Evolutionary conservation across 176 grass and related monocot genomes (phyloP).

Genomic region (Oryza coarctata): DNA sequence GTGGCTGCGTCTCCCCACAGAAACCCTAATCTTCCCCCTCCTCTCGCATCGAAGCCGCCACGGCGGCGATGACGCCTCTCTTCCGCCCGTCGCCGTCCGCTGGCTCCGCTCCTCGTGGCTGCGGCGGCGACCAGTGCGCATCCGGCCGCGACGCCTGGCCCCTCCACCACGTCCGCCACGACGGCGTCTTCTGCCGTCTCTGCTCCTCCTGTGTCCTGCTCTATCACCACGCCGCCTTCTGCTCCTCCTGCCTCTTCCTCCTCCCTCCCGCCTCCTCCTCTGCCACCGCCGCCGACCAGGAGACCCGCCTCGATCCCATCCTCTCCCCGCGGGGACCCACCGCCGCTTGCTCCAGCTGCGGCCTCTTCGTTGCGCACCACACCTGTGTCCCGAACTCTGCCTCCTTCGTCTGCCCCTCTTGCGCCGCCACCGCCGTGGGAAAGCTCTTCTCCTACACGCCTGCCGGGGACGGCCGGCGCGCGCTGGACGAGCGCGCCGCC

Average conservation of each 20-base stretch:
- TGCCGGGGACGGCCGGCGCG: background rate
- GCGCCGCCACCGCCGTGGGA: constrained; percentile 34
- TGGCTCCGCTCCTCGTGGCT: constrained; percentile 35
- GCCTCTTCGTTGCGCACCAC: constrained; percentile 53
- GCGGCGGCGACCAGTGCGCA: constrained; percentile 63
- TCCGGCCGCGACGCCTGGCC: constrained; percentile 70
- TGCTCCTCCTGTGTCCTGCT: constrained; percentile 89
- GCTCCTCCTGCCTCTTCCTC: constrained; percentile 71
- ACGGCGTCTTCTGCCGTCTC: constrained; percentile 69
- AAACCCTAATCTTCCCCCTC: constrained; percentile 53
- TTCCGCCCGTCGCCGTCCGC: constrained; percentile 45
- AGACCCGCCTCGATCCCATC: constrained; percentile 11
- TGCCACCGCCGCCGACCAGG: background rate
- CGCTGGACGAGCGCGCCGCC: constrained; percentile 37
- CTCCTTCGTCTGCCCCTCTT: constrained; percentile 51
- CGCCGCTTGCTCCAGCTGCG: constrained; percentile 58
- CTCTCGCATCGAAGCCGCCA: constrained; percentile 12
- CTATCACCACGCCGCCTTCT: constrained; percentile 67
- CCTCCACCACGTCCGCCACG: constrained; percentile 79
- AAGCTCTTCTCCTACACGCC: constrained; percentile 39
- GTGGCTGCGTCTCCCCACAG: background rate
- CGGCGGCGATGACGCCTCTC: constrained; percentile 37
- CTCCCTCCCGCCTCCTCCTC: constrained; percentile 33
- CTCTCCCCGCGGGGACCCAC: constrained; percentile 38
- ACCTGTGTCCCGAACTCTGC: constrained; percentile 43